Evolutionary conservation across 2,329 filamentous ascomycete species (phyloP).

Genomic region (Lachnellula occidentalis): DNA sequence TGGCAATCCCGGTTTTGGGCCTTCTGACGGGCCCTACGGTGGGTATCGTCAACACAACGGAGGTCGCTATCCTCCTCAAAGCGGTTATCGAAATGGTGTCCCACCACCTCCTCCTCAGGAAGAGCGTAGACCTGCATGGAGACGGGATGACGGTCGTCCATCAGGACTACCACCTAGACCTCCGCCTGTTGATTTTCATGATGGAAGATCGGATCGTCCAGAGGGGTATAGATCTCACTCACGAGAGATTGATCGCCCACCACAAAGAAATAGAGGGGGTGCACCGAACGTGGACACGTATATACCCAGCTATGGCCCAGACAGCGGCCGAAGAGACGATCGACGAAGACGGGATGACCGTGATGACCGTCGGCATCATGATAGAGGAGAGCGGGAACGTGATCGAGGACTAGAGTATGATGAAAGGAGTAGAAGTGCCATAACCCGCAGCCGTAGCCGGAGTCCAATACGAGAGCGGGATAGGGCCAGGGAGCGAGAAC

Average conservation of each 20-base stretch:
- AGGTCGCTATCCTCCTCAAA: constrained; percentile 23
- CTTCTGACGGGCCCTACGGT: constrained; percentile 22
- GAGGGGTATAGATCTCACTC: constrained; percentile 38
- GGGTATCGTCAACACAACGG: constrained; percentile 27
- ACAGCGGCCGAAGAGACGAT: constrained; percentile 33
- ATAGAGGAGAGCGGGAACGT: constrained; percentile 33
- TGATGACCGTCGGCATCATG: constrained; percentile 33
- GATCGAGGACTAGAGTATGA: constrained; percentile 31
- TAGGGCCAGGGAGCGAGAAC: constrained; percentile 35
- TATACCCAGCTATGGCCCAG: constrained; percentile 42
- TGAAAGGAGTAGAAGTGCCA: constrained; percentile 27
- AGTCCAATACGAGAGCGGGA: constrained; percentile 36
- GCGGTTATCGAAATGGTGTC: constrained; percentile 25
- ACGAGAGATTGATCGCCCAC: constrained; percentile 30
- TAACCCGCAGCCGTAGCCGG: constrained; percentile 41
- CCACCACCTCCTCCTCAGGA: constrained; percentile 22
- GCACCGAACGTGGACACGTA: constrained; percentile 41
- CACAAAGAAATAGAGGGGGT: constrained; percentile 22
- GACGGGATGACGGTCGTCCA: constrained; percentile 24
- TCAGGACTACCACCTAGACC: constrained; percentile 28
- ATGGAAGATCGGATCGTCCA: constrained; percentile 31
- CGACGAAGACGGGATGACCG: constrained; percentile 27
- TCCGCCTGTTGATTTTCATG: constrained; percentile 26
- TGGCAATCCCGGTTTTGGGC: constrained; percentile 21
- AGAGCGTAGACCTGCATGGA: constrained; percentile 31